Evolutionary conservation across 2,329 filamentous ascomycete genomes (phyloP).

Genomic region (Ophiostoma australiae): DNA sequence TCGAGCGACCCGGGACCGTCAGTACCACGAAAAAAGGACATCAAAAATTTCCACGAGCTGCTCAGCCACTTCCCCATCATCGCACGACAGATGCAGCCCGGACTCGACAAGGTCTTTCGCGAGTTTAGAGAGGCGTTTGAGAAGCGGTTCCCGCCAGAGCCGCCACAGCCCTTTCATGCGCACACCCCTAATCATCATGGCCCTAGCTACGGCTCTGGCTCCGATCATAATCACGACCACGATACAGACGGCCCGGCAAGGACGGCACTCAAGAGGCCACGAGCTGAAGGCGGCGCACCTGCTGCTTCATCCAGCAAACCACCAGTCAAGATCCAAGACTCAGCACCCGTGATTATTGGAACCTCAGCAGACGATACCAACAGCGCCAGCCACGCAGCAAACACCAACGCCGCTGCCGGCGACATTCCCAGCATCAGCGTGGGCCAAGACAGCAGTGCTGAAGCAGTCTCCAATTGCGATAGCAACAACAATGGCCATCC

Average conservation of each 20-base stretch:
- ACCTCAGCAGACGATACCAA: neutral
- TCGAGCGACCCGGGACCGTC: conserved; percentile 39
- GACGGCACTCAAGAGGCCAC: conserved; percentile 50
- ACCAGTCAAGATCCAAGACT: conserved; percentile 36
- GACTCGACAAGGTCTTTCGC: conserved; percentile 80
- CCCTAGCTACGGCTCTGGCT: neutral
- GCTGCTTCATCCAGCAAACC: conserved; percentile 29
- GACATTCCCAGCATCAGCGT: conserved; percentile 3
- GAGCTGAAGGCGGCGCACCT: conserved; percentile 44
- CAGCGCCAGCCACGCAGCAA: neutral
- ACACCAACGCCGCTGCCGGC: neutral
- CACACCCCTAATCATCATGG: neutral
- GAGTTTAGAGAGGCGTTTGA: conserved; percentile 85
- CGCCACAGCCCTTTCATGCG: neutral
- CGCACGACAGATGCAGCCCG: conserved; percentile 89
- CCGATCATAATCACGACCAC: conserved; percentile 45
- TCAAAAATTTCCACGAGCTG: conserved; percentile 84
- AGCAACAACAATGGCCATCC: neutral
- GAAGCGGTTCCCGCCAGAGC: conserved; percentile 62
- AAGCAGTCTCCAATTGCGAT: neutral
- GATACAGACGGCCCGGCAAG: conserved; percentile 52
- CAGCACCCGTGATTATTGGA: neutral
- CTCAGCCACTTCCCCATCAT: conserved; percentile 93
- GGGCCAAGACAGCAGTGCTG: neutral
- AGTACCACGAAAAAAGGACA: conserved; percentile 73